Conservation (phyloP, 139 green algal species). For the Axilococcus clingmanii region DNA sequence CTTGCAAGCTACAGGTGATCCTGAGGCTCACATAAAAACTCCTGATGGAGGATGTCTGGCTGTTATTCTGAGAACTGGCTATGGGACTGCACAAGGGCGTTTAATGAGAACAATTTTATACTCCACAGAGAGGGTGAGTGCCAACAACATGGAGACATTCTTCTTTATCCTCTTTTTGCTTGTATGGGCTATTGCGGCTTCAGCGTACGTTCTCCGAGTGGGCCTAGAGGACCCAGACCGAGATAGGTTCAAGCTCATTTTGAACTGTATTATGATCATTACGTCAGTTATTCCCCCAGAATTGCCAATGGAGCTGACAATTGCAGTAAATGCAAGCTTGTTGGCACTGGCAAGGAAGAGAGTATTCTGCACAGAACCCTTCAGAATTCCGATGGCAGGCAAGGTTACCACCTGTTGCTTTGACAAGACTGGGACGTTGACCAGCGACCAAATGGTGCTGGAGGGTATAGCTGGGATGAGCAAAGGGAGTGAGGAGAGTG, state of each 20-base stretch:
- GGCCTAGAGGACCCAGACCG: slow-evolving; percentile 73
- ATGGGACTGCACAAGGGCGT: slow-evolving; percentile 86
- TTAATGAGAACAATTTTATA: slow-evolving; percentile 98
- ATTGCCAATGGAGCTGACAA: slow-evolving; percentile 97
- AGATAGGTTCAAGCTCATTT: slow-evolving; percentile 89
- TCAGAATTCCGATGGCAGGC: slow-evolving; percentile 90
- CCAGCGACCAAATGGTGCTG: slow-evolving; percentile 84
- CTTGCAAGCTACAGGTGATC: slow-evolving; percentile 68
- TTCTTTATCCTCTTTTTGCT: slow-evolving; percentile 98
- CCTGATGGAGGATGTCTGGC: slow-evolving; percentile 86
- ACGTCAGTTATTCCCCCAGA: slow-evolving; percentile 93
- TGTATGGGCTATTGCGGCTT: slow-evolving; percentile 81
- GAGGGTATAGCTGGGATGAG: slow-evolving; percentile 49
- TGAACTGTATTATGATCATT: slow-evolving; percentile 98
- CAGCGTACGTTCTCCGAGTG: slow-evolving; percentile 76
- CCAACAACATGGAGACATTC: slow-evolving; percentile 89
- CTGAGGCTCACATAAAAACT: slow-evolving; percentile 47
- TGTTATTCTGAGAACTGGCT: slow-evolving; percentile 91
- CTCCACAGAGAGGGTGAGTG: slow-evolving; percentile 83
- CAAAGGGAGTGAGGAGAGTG: neutral
- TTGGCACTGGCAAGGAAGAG: slow-evolving; percentile 44
- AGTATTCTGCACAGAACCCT: slow-evolving; percentile 98
- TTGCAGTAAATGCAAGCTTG: slow-evolving; percentile 64
- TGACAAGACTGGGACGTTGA: slow-evolving; percentile 98
- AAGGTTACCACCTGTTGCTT: slow-evolving; percentile 97